Conservation (phyloP, 2,329 filamentous ascomycete genomes). For the Ophiostoma perfectum region DNA sequence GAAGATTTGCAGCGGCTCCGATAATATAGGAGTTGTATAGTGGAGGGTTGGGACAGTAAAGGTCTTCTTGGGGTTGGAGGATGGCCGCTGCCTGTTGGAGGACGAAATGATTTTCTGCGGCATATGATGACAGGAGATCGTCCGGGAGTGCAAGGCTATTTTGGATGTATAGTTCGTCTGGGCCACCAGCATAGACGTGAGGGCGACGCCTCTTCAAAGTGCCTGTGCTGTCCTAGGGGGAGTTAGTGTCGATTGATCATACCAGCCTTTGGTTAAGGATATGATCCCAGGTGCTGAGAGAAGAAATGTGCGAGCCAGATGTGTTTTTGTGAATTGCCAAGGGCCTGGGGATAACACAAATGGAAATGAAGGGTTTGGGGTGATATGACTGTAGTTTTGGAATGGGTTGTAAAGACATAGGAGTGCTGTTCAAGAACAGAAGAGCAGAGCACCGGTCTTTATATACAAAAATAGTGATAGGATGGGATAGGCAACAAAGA, state of each 20-base stretch:
- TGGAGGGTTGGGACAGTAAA: slow-evolving; percentile 26
- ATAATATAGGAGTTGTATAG: slow-evolving; percentile 30
- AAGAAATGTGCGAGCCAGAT: neutral
- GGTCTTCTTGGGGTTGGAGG: slow-evolving; percentile 25
- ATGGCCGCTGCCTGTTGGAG: slow-evolving; percentile 25
- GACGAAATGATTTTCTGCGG: slow-evolving; percentile 29
- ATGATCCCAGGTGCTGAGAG: neutral
- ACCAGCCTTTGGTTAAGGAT: neutral
- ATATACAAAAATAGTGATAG: neutral
- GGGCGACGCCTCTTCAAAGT: slow-evolving; percentile 42
- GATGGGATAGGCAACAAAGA: neutral
- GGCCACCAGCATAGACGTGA: slow-evolving; percentile 36
- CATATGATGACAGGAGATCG: slow-evolving; percentile 25
- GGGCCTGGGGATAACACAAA: too few relatives aligned
- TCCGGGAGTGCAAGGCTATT: neutral
- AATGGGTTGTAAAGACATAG: neutral
- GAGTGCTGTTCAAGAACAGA: too few relatives aligned
- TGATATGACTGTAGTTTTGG: too few relatives aligned
- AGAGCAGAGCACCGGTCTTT: neutral
- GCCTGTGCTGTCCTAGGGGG: slow-evolving; percentile 29
- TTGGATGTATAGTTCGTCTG: slow-evolving; percentile 11
- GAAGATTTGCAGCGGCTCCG: neutral
- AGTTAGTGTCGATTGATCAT: neutral
- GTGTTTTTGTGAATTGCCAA: neutral
- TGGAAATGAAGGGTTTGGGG: too few relatives aligned